Percentiles rank a stretch among this genome's conserved stretches.
Evolutionary conservation across 1,139 yeast species (phyloP).

Genomic region (Komagataea norvegica): DNA sequence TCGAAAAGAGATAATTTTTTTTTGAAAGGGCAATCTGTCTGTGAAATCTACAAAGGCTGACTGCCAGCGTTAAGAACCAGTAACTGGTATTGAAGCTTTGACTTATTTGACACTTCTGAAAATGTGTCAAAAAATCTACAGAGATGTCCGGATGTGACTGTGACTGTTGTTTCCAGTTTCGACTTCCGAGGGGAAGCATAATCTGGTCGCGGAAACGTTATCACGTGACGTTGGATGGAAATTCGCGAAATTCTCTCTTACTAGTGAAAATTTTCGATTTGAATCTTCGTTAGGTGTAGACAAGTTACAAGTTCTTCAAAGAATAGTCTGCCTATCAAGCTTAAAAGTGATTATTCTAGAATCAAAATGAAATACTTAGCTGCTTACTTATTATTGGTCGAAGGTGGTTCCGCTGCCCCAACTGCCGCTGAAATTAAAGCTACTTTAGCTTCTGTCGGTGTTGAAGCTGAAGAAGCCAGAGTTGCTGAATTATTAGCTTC

Average conservation of each 20-base stretch:
- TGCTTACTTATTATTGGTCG: slow-evolving; percentile 83
- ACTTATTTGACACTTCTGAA: neutral
- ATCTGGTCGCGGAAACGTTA: neutral
- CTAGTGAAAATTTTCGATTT: slow-evolving; percentile 8
- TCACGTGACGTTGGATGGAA: slow-evolving; percentile 10
- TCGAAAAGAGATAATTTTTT: too few species aligned
- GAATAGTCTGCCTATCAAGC: slow-evolving; percentile 33
- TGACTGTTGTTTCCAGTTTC: slow-evolving; percentile 2
- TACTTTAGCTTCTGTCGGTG: slow-evolving; percentile 89
- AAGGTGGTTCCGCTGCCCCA: slow-evolving; percentile 87
- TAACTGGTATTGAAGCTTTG: too few species aligned
- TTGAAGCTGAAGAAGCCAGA: slow-evolving; percentile 91
- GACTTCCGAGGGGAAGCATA: slow-evolving; percentile 11
- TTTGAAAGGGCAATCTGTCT: too few species aligned
- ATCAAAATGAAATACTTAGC: slow-evolving; percentile 84
- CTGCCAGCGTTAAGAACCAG: too few species aligned
- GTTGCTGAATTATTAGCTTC: slow-evolving; percentile 80
- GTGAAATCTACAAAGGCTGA: too few species aligned
- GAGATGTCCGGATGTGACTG: neutral
- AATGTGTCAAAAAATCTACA: neutral
- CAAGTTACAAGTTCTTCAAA: slow-evolving; percentile 13
- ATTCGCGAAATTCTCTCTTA: neutral
- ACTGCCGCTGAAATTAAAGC: slow-evolving; percentile 87
- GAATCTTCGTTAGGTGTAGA: neutral
- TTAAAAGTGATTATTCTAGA: slow-evolving; percentile 43